Percentiles rank a stretch among this genome's conserved stretches.
phyloP scores from a whole-genome alignment of 805 yeast species.

The Ogataea corticis region DNA sequence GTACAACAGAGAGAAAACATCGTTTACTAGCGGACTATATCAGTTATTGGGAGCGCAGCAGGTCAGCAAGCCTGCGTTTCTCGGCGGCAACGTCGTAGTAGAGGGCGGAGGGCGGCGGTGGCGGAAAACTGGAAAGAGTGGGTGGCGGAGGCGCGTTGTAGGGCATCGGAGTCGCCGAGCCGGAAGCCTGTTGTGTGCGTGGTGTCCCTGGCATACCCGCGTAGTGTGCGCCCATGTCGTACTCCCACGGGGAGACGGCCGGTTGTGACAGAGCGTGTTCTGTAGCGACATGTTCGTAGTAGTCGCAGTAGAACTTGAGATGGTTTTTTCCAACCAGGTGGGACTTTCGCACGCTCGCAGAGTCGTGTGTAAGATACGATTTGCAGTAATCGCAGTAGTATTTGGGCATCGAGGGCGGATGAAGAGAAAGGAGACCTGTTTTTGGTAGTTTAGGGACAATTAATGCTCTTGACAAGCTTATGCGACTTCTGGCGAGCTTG shows the following conservation, averaged over 20 bases:
- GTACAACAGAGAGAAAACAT: not conserved
- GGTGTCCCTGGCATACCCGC: conserved; percentile 36
- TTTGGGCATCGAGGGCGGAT: conserved; percentile 50
- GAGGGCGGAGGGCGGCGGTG: conserved; percentile 38
- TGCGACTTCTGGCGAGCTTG: no score
- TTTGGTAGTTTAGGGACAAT: no score
- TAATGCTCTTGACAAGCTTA: no score
- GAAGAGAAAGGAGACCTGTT: not conserved
- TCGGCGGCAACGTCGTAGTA: conserved; percentile 24
- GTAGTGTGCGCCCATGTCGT: conserved; percentile 38
- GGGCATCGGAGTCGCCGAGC: conserved; percentile 17
- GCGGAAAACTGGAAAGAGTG: conserved; percentile 32
- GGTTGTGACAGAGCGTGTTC: conserved; percentile 19
- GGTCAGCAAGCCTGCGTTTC: conserved; percentile 19
- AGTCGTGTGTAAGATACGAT: conserved; percentile 82
- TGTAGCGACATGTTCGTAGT: conserved; percentile 53
- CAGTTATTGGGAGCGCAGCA: conserved; percentile 8
- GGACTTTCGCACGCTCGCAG: conserved; percentile 80
- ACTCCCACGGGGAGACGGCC: conserved; percentile 37
- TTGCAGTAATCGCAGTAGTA: conserved; percentile 86
- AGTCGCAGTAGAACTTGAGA: conserved; percentile 66
- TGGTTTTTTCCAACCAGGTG: conserved; percentile 81
- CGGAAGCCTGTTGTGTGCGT: conserved; percentile 12
- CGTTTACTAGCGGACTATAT: not conserved
- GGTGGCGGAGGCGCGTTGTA: conserved; percentile 37